Evolutionary conservation across 108 stramenopile species (phyloP), one percentile per base, ranked within the genome.

Genomic region (Nannochloropsis gaditana): DNA sequence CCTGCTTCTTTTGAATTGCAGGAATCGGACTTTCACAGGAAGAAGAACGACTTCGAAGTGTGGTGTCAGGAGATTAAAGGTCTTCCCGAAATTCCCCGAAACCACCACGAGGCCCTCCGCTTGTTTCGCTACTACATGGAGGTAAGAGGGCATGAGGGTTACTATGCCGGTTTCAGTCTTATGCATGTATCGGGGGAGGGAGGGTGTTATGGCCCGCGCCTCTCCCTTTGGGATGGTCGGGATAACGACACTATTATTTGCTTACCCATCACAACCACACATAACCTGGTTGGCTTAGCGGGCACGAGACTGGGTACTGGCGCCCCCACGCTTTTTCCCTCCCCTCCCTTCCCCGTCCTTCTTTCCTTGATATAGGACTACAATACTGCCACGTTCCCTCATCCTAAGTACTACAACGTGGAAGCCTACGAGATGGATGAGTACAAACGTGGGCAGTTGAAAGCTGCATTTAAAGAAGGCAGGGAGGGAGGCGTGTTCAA

Each of bases 401-500:
- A 50, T 15, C 47, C 47, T 50, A 50, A 50, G 47, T 50, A 50
- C 15, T 50, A 50, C 15, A 50, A 50, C 15, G 47, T 50, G 47
- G 47, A 50, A 15, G 47, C 47, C 11, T 50, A 11, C 15, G 47
- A 50, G 47, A 50, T 50, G 47, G 47, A 50, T 15, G 47, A 50
- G 15, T 50, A 50, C 47, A 50, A 50, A 15, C 10, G 15, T 11
- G 47, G 47, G 47, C 47, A 50, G 47, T 15, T 50, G 47, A 50
- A 50, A 15, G 47, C 47, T 1, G 47, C 47, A 10, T 50, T 11
- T 15, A 50, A 50, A 15, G 47, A 50, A 50, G 47, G 47, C 11
- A 50, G 47, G 47, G 47, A 50, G 47, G 47, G 47, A 50, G 47
- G 47, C 11, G 47, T 50, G 47, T 50, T 50, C 47, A 50, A 50